Conservation (phyloP, 768 basidiomycete species). For the Naganishia vishniacii region DNA sequence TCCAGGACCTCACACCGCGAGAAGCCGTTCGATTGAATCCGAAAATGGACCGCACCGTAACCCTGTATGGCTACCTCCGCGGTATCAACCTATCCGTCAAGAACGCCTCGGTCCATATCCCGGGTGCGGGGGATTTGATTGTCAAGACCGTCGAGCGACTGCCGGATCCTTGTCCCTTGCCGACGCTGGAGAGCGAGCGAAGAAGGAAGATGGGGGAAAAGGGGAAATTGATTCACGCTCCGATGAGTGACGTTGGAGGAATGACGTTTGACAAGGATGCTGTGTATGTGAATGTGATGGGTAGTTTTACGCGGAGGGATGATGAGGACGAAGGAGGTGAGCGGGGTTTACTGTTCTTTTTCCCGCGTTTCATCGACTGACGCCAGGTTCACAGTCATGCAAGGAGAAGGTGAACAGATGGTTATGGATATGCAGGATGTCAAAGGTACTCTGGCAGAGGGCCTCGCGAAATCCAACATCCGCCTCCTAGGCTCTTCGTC, state of each 20-base stretch:
- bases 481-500: constrained; percentile 76
- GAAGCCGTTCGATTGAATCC: constrained; percentile 73
- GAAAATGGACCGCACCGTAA: constrained; percentile 88
- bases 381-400: too few relatives aligned
- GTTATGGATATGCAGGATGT: constrained; percentile 93
- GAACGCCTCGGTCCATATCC: constrained; percentile 73
- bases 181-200: constrained; percentile 81
- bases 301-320: constrained; percentile 75
- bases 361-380: too few relatives aligned
- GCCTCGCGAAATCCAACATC: constrained; percentile 72
- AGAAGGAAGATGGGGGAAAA: constrained; percentile 89
- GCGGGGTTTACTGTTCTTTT: too few relatives aligned
- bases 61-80: constrained; percentile 87
- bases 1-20: constrained; percentile 89
- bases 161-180: constrained; percentile 92
- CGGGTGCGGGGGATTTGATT: constrained; percentile 84
- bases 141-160: constrained; percentile 68
- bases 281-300: constrained; percentile 95
- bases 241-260: constrained; percentile 97
- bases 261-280: constrained; percentile 97
- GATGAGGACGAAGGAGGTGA: constrained; percentile 57
- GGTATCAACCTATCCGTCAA: constrained; percentile 56
- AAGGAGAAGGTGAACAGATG: constrained; percentile 96
- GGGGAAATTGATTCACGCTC: constrained; percentile 88
- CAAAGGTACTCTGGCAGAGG: constrained; percentile 71